Base-by-base conservation (phyloP, 768 basidiomycete species). In the Lentinula raphanica region DNA sequence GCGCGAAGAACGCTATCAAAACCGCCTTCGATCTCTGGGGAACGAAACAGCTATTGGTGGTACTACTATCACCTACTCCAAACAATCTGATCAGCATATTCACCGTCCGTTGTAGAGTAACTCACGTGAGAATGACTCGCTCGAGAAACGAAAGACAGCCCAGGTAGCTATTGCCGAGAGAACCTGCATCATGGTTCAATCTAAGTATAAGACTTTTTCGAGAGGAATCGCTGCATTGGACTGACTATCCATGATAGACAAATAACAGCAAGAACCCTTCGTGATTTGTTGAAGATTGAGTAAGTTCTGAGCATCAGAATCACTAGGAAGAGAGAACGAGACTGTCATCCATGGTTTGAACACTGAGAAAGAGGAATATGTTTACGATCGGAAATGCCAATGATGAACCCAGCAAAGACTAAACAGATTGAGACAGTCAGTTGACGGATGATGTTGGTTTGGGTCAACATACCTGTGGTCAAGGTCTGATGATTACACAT, bases 281-380 rank as follows among this genome's bases (percentile, higher is more conserved):
- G 32, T 5, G 51, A 53, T 39, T 53, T 53, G 36, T 40, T 53
- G 17, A 38, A 53, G 38, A 53, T 53, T 8, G 51, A 53, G 27
- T 53, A 53, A 3, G 51, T 53, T 27, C 51, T 19, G 27, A 53
- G 51, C 51, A 53, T 53, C 35, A 53, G 21, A 21, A 53, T 53
- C 23, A 53, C 51, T 53, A 6, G 17, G 23, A 50, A 35, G 36
- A n/a, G 19, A 50, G 15, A 42, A 21, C 23, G 12, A 5, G 19
- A 36, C n/a, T 32, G 39, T 40, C n/a, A 21, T 42, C 9, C 19
- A 17, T 19, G 12, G 15, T 13, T 40, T n/a, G 7, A 12, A 12
- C 7, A 13, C 5, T 5, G 3, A 3, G 27, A 49, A 3, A 5
- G 2, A n/a, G 3, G 36, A 17, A 21, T 21, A 8, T 39, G 11